Evolutionary conservation across 78 protist species (phyloP).

Genomic region (Thecamonas trahens): DNA sequence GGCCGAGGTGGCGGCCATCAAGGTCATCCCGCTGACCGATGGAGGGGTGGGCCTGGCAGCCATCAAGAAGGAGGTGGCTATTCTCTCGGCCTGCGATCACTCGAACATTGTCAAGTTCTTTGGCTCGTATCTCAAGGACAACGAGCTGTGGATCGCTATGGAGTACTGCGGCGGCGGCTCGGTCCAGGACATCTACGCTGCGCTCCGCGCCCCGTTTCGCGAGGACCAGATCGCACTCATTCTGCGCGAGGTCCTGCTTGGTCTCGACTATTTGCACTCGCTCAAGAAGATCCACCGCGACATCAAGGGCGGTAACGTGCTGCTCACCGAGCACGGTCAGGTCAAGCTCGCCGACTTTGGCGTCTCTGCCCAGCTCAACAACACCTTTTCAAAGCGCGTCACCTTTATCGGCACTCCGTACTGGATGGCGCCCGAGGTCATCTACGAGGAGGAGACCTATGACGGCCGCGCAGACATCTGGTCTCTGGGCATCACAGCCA

Average conservation of each 20-base stretch:
- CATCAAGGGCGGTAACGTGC: slow-evolving; percentile 25
- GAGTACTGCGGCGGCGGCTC: background rate
- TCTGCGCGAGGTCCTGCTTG: background rate
- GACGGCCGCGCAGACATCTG: slow-evolving; percentile 50
- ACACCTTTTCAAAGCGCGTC: background rate
- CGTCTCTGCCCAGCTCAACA: background rate
- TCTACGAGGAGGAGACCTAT: background rate
- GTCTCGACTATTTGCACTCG: slow-evolving; percentile 17
- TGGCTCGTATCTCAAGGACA: background rate
- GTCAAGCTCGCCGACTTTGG: slow-evolving; percentile 26
- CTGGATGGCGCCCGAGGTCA: slow-evolving; percentile 55
- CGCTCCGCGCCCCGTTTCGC: background rate
- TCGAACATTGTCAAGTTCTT: background rate
- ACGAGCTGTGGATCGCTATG: background rate
- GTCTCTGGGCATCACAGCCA: slow-evolving; percentile 74
- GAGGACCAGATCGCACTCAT: background rate
- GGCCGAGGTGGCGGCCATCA: background rate
- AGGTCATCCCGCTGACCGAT: background rate
- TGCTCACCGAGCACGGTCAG: background rate
- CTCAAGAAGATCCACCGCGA: slow-evolving; percentile 25
- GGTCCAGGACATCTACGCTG: background rate
- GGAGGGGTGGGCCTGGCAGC: background rate
- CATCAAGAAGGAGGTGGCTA: background rate
- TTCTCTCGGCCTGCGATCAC: background rate
- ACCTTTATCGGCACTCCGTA: slow-evolving; percentile 46